phyloP scores from a whole-genome alignment of 108 stramenopile species.

The Cyclotella sp. region DNA sequence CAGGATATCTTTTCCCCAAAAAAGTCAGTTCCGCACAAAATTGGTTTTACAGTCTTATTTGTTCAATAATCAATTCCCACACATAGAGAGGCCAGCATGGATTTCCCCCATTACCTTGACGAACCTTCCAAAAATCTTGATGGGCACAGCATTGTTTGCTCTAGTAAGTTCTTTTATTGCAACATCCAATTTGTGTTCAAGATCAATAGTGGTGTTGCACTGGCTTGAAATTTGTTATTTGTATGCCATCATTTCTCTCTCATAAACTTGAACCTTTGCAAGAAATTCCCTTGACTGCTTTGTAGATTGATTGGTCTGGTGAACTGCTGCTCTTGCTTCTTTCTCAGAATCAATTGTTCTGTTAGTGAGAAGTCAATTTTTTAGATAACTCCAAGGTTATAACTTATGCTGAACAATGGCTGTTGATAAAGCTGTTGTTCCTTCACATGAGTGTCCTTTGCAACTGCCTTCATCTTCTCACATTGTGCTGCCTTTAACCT shows the following conservation, averaged over 20 bases:
- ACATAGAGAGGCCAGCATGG: constrained; percentile 15
- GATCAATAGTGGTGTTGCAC: neutral
- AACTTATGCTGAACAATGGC: neutral
- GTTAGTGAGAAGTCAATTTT: neutral
- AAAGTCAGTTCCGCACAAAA: too few relatives aligned
- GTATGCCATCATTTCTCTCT: neutral
- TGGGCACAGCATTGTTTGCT: neutral
- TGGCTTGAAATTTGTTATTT: neutral
- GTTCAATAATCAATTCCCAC: constrained; percentile 13
- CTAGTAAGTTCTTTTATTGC: neutral
- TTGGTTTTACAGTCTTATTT: too few relatives aligned
- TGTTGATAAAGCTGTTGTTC: neutral
- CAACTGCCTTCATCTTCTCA: neutral
- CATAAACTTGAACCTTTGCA: neutral
- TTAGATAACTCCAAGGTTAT: neutral
- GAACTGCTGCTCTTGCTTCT: neutral
- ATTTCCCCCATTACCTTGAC: neutral
- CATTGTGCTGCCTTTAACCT: neutral
- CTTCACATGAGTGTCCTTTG: neutral
- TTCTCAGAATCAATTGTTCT: neutral
- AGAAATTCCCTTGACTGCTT: neutral
- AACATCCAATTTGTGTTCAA: neutral
- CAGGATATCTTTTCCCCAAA: too few relatives aligned
- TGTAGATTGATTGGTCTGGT: neutral
- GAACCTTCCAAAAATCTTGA: neutral